Conservation (phyloP, 495 filamentous ascomycete species). For the Penicillium fimorum region DNA sequence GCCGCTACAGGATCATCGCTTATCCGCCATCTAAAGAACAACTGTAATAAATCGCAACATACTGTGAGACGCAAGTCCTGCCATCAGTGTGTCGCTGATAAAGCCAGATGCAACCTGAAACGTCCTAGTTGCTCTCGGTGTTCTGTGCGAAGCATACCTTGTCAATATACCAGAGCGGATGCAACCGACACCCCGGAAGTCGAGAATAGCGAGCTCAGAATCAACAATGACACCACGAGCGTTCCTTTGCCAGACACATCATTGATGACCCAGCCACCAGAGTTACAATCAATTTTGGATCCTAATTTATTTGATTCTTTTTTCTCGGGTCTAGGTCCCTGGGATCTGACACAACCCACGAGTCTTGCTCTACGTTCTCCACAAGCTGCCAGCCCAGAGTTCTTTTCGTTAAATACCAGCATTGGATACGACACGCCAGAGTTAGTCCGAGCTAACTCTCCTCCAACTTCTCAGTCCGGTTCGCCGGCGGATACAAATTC, state of each 20-base stretch:
- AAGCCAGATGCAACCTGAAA: constrained; percentile 15
- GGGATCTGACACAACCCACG: background rate
- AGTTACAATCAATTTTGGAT: background rate
- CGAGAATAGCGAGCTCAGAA: background rate
- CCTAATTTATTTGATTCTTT: constrained; percentile 1
- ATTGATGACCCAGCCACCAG: background rate
- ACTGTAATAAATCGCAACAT: constrained; percentile 12
- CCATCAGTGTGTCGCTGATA: constrained; percentile 13
- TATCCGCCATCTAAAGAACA: constrained; percentile 18
- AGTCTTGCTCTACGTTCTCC: background rate
- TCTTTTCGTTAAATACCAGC: background rate
- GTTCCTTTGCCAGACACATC: no score
- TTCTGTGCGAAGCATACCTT: constrained; percentile 6
- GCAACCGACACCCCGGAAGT: background rate
- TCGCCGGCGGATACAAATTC: background rate
- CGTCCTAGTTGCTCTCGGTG: constrained; percentile 19
- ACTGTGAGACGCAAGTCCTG: constrained; percentile 13
- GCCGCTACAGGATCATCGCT: constrained; percentile 15
- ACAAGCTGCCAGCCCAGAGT: background rate
- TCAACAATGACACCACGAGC: background rate
- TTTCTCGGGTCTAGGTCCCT: background rate
- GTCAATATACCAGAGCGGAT: constrained; percentile 6
- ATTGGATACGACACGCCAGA: background rate
- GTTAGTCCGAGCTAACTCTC: background rate
- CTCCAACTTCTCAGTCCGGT: background rate